A percentile compares a stretch with the other conserved stretches of the same genome.
These are phyloP conservation scores for Arabidopsis hybrid DNA, from an alignment of 441 rosid species.

Conservation along the genomic window DNA sequence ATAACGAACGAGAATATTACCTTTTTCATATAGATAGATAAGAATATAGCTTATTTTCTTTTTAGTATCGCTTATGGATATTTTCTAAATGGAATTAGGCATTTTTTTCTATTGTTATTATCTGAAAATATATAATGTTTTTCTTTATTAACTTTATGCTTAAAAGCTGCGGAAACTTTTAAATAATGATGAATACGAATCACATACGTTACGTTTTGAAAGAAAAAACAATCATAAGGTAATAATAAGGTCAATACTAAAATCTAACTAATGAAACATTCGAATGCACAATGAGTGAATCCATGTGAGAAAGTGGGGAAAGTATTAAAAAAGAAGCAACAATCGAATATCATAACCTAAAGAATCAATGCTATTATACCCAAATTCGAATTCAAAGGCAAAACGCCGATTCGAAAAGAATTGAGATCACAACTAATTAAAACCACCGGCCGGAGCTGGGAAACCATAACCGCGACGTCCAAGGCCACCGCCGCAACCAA, in stretches of 20 bases:
- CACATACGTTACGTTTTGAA: conserved; percentile 23
- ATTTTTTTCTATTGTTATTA: not conserved
- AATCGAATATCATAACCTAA: conserved; percentile 6
- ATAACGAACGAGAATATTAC: conserved; percentile 13
- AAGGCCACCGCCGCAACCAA: conserved; percentile 21
- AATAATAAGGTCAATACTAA: not conserved
- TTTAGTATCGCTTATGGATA: not conserved
- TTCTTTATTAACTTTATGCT: not conserved
- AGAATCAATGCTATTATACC: conserved; percentile 3
- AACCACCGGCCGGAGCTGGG: conserved; percentile 24
- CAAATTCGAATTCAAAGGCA: conserved; percentile 6
- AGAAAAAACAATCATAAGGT: not conserved
- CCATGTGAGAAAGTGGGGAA: not conserved
- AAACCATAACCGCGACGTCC: conserved; percentile 45
- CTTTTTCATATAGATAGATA: conserved; percentile 11
- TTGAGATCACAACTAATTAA: conserved; percentile 3
- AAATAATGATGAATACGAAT: conserved; percentile 24
- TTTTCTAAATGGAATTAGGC: not conserved
- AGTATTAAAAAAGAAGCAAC: not conserved
- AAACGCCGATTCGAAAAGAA: not conserved
- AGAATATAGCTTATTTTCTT: not conserved
- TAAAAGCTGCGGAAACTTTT: conserved; percentile 30
- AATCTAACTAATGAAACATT: conserved; percentile 30
- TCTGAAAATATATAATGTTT: not conserved
- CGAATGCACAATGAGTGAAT: conserved; percentile 13